Evolutionary conservation across 192 early-diverging fungal genomes (phyloP), one percentile per base, ranked within the genome.

Genomic region (Martensiomyces pterosporus): DNA sequence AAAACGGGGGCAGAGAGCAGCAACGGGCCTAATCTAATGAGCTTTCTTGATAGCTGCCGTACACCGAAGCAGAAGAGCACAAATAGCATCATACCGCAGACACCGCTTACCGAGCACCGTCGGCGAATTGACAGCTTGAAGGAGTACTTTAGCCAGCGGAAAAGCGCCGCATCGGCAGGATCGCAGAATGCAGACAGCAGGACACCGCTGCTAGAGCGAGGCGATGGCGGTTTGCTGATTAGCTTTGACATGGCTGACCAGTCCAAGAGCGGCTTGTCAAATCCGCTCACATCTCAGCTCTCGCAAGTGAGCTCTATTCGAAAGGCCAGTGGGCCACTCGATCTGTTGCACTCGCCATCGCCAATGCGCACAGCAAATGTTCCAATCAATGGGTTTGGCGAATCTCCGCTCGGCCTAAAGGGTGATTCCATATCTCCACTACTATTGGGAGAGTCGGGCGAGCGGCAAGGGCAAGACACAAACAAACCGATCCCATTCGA

Each of bases 91-190:
- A 34, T 25, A 12, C 3, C 19, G 21, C 18, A 12, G 5, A 55
- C 61, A 21, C 39, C 53, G 14, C 39, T 12, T 22, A 42, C 61
- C 2, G 61, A 57, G n/a, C 33, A 48, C 21, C 43, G 49, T n/a
- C 16, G 45, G 49, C 66, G 66, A 26, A 47, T 69, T 13, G 26
- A 69, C n/a, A 57, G 48, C 19, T 38, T 69, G 53, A 47, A 54
- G n/a, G 49, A 45, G 46, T 57, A 45, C 38, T 69, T 69, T 52
- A 41, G 29, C 39, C 18, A 43, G 36, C 35, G 17, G 8, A 26
- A 47, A 25, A 9, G 17, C 27, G 41, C 25, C 25, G 26, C 43
- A 32, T 19, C 13, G 26, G 25, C 16, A 40, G 19, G 27, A 24
- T 32, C 14, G 24, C 23, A 21, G 9, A 32, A 17, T 54, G 19